Conservation (phyloP, 2,329 filamentous ascomycete genomes). For the Phyllosticta paracitricarpa region DNA sequence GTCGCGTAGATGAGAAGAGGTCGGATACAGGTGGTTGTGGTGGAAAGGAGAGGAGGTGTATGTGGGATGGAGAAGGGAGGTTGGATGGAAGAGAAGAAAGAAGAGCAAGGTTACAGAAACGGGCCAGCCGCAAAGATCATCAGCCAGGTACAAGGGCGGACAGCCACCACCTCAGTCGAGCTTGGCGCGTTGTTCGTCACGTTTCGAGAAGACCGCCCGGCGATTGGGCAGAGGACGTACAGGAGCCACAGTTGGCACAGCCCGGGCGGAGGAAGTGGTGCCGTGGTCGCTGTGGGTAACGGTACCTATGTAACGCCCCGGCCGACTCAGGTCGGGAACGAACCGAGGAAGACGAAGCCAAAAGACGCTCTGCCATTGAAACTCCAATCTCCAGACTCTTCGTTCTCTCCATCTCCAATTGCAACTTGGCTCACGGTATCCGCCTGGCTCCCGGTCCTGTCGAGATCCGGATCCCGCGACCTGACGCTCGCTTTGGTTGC, state of each 20-base stretch:
- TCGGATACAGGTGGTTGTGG: background rate
- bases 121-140: conserved; percentile 6
- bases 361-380: too few species aligned
- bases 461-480: background rate
- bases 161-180: background rate
- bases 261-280: background rate
- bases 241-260: background rate
- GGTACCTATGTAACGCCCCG: too few species aligned
- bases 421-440: background rate
- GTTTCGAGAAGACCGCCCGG: background rate
- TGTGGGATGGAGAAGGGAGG: background rate
- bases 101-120: conserved; percentile 2
- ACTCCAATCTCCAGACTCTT: too few species aligned
- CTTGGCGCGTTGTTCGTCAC: conserved; percentile 6
- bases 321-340: too few species aligned
- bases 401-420: too few species aligned
- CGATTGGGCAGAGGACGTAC: background rate
- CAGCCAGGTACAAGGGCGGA: background rate
- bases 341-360: too few species aligned
- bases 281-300: background rate
- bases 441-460: background rate
- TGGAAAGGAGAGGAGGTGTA: background rate
- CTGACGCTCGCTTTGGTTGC: background rate
- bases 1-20: background rate
- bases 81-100: background rate